Evolutionary conservation across 78 protist species (phyloP), one percentile per base, ranked within the genome.

Genomic region (Dictyostelium firmibasis): DNA sequence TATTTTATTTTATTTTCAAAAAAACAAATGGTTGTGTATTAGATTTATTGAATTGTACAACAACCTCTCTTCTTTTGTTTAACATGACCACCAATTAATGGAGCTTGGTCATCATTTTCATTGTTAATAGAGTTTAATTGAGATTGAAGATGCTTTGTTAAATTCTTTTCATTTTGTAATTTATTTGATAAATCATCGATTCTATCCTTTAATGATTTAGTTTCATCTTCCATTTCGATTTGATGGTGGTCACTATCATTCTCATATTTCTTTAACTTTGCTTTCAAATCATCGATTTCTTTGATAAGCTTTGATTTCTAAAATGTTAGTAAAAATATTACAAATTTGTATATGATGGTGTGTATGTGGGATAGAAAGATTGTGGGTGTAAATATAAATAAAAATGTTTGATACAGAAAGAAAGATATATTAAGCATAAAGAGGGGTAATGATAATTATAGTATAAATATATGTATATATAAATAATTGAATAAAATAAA

Each of bases 201-300:
- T 64, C 57, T 81, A 36, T 57, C 87, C 27, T 36, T 60, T 31
- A 89, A 31, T 11, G 25, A 27, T 69, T 89, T 89, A 47, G 87
- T 33, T 81, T 89, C 94, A 35, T 89, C 94, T 35, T 89, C 84
- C 87, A 81, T 64, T 70, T 89, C 87, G 33, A 81, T 89, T 77
- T 38, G 53, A 13, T 81, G 77, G n/a, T 81, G 81, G 18, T 78
- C 60, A 44, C 72, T 77, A 3, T 78, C 85, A 23, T 43, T 29
- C 70, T 89, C 94, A 47, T 89, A 89, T 25, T 41, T 44, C 84
- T 78, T 81, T 47, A 89, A 57, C 14, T 77, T 53, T 44, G 44
- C 20, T 79, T 88, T 88, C 13, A 88, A 79, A 41, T 77, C 93
- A 1, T 88, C 86, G 44, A 60, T 79, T 62, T 89, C 94, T 70